Conservation (phyloP, 176 grass and related monocot genomes). For the Triticum dicoccoides region DNA sequence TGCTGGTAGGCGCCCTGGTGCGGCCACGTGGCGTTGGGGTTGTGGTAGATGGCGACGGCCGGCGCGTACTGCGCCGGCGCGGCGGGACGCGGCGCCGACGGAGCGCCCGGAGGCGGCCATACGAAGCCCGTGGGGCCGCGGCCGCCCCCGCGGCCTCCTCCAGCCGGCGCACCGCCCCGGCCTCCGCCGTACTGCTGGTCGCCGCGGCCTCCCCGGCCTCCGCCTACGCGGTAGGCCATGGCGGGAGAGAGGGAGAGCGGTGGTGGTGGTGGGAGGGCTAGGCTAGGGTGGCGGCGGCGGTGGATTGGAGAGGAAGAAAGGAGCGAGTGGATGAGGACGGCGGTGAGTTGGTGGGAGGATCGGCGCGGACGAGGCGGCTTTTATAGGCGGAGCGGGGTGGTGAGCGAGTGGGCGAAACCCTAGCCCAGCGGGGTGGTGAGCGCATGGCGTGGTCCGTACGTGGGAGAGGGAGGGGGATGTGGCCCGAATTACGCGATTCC, state of each 20-base stretch:
- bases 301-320: neutral
- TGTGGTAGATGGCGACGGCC: no score
- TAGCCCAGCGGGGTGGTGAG: no score
- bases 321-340: no score
- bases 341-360: no score
- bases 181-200: neutral
- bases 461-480: no score
- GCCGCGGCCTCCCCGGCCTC: neutral
- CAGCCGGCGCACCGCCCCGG: neutral
- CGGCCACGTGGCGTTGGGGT: neutral
- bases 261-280: neutral
- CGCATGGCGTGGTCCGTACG: no score
- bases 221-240: slow-evolving; percentile 44
- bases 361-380: no score
- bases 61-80: neutral
- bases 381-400: no score
- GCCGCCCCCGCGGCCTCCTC: neutral
- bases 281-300: no score
- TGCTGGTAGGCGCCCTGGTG: neutral
- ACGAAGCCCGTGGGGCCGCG: slow-evolving; percentile 26
- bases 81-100: no score
- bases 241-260: neutral
- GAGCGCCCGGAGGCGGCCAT: slow-evolving; percentile 22
- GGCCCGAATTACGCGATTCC: no score
- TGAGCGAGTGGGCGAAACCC: no score